Conservation (phyloP, 2,329 filamentous ascomycete genomes). For the Alternaria angustiovoidea region DNA sequence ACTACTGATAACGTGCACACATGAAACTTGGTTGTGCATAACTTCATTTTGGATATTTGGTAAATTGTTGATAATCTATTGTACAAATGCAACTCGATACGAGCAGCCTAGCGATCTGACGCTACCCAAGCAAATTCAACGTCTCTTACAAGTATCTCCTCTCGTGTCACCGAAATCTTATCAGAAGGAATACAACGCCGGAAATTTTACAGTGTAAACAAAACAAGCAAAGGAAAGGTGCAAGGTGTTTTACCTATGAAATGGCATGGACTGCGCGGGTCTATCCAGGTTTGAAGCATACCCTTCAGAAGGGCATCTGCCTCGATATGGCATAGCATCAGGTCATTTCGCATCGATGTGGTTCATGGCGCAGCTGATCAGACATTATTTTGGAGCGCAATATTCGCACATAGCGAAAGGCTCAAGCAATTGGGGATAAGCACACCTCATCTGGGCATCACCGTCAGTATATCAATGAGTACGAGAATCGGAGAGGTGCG, state of each 20-base stretch:
- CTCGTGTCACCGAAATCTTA: not conserved
- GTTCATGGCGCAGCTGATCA: slow-evolving; percentile 1
- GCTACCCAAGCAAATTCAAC: slow-evolving; percentile 3
- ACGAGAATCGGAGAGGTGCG: not conserved
- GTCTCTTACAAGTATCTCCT: not conserved
- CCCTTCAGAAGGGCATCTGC: not conserved
- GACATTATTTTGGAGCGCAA: slow-evolving; percentile 12
- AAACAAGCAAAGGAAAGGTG: not conserved
- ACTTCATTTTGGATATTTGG: not conserved
- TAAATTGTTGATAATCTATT: not conserved
- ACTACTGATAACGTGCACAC: not conserved
- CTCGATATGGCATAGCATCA: not conserved
- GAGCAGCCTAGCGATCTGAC: not conserved
- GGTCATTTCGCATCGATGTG: not conserved
- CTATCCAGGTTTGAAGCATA: not conserved
- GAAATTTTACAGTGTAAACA: slow-evolving; percentile 7
- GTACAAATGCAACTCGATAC: not conserved
- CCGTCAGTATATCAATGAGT: slow-evolving; percentile 3
- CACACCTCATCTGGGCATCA: slow-evolving; percentile 14
- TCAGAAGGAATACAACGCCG: not conserved
- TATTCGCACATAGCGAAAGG: not conserved
- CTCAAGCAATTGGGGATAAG: slow-evolving; percentile 5
- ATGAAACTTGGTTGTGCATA: not conserved
- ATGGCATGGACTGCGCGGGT: not conserved
- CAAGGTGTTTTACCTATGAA: slow-evolving; percentile 11